Conservation (phyloP, 495 filamentous ascomycete species). For the Lasiosphaeria hispida region DNA sequence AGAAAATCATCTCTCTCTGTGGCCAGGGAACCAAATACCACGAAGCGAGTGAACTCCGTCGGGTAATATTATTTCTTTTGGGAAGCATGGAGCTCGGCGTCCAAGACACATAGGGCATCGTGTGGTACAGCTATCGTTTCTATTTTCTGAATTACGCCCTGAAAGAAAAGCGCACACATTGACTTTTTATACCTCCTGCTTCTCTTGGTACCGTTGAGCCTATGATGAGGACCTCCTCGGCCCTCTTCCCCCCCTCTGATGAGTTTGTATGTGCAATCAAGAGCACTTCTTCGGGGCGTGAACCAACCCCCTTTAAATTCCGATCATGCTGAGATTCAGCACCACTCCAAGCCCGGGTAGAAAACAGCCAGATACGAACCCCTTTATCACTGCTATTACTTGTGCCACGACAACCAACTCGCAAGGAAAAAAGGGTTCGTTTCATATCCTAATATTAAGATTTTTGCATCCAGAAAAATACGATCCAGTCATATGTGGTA, state of each 20-base stretch:
- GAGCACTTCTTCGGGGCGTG: too few species aligned
- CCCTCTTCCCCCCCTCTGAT: too few species aligned
- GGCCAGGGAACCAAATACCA: slow-evolving; percentile 29
- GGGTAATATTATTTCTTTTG: neutral
- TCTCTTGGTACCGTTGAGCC: too few species aligned
- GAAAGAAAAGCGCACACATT: neutral
- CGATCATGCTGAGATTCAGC: too few species aligned
- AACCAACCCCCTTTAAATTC: too few species aligned
- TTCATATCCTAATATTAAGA: slow-evolving; percentile 43
- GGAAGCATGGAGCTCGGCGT: slow-evolving; percentile 8
- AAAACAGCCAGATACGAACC: too few species aligned
- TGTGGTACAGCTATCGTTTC: slow-evolving; percentile 4
- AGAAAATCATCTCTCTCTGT: neutral
- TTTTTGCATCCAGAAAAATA: slow-evolving; percentile 40
- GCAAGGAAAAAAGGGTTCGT: slow-evolving; percentile 26
- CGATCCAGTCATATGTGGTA: slow-evolving; percentile 55
- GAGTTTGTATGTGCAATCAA: too few species aligned
- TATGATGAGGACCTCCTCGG: too few species aligned
- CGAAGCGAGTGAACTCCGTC: neutral
- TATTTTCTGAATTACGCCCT: neutral
- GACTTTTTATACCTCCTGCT: too few species aligned
- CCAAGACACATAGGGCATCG: slow-evolving; percentile 1
- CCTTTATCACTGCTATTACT: neutral
- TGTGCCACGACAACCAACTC: neutral
- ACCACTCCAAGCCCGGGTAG: too few species aligned